Evolutionary conservation across 805 yeast genomes (phyloP).

Genomic region (Candida ponderosae): DNA sequence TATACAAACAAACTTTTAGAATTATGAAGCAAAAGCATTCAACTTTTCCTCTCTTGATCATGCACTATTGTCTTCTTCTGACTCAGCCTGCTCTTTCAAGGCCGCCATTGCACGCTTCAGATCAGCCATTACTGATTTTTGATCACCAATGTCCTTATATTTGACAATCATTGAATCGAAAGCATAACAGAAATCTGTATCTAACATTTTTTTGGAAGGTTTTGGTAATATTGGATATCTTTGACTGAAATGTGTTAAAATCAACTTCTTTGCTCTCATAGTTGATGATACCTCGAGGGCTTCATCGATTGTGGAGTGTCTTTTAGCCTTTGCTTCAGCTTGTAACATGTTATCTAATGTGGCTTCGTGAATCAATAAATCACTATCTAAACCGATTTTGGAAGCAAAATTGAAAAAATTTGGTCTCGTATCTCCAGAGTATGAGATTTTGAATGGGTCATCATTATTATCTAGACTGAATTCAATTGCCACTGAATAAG

Average conservation of each 20-base stretch:
- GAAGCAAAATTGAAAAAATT: slow-evolving; percentile 46
- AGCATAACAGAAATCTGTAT: slow-evolving; percentile 40
- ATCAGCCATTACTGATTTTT: slow-evolving; percentile 18
- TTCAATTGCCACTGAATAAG: slow-evolving; percentile 60
- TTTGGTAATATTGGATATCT: slow-evolving; percentile 62
- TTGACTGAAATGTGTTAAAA: slow-evolving; percentile 90
- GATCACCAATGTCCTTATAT: slow-evolving; percentile 35
- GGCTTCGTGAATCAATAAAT: slow-evolving; percentile 86
- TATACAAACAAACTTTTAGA: no score
- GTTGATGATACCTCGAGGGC: slow-evolving; percentile 62
- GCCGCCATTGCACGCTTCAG: slow-evolving; percentile 25
- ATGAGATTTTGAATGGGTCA: slow-evolving; percentile 60
- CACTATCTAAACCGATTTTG: slow-evolving; percentile 56
- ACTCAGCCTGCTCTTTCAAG: slow-evolving; percentile 17
- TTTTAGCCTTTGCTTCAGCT: slow-evolving; percentile 73
- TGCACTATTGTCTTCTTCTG: slow-evolving; percentile 1
- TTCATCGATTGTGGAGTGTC: slow-evolving; percentile 84
- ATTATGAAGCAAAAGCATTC: no score
- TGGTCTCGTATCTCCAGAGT: slow-evolving; percentile 95
- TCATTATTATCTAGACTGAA: slow-evolving; percentile 26
- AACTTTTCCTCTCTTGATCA: neutral
- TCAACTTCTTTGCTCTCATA: slow-evolving; percentile 65
- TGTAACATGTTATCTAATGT: slow-evolving; percentile 75
- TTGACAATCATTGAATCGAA: slow-evolving; percentile 58
- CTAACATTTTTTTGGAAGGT: slow-evolving; percentile 19